Percentiles rank a stretch among this genome's conserved stretches.
Evolutionary conservation across 1,284 basidiomycete species (phyloP).

Genomic region (Pseudozyma pruni): DNA sequence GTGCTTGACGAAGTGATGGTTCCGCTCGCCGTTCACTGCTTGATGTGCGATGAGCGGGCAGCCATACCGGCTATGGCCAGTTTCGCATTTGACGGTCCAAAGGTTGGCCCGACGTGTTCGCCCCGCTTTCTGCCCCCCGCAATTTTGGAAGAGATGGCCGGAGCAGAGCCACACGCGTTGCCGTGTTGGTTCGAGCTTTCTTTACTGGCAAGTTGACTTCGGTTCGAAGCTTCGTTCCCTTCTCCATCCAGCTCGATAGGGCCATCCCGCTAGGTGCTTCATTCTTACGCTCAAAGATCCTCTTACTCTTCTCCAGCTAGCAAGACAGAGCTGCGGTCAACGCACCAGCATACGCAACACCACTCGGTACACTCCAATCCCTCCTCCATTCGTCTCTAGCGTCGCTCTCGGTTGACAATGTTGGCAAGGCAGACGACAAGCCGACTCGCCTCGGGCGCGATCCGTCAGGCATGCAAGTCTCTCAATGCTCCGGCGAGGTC

Average conservation of each 20-base stretch:
- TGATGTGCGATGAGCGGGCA: too few relatives aligned
- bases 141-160: background rate
- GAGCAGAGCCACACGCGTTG: background rate
- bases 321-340: background rate
- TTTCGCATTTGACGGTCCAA: conserved; percentile 31
- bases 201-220: background rate
- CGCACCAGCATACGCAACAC: background rate
- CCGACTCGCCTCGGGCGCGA: conserved; percentile 11
- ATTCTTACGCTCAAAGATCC: too few relatives aligned
- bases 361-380: too few relatives aligned
- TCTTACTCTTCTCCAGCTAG: too few relatives aligned
- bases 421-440: conserved; percentile 8
- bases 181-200: background rate
- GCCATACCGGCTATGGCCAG: conserved; percentile 16
- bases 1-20: too few relatives aligned
- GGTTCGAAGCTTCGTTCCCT: too few relatives aligned
- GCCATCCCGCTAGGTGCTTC: too few relatives aligned
- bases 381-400: background rate
- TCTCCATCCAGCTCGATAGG: too few relatives aligned
- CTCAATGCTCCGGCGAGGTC: conserved; percentile 2
- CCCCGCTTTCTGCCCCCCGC: conserved; percentile 10
- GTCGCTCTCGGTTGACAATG: conserved; percentile 4
- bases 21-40: too few relatives aligned
- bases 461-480: conserved; percentile 5
- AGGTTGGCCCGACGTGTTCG: conserved; percentile 5